A percentile compares a stretch with the other conserved stretches of the same genome.
These are phyloP conservation scores for Diophrys appendiculata DNA, from an alignment of 73 alveolate species.

Conservation along the genomic window DNA sequence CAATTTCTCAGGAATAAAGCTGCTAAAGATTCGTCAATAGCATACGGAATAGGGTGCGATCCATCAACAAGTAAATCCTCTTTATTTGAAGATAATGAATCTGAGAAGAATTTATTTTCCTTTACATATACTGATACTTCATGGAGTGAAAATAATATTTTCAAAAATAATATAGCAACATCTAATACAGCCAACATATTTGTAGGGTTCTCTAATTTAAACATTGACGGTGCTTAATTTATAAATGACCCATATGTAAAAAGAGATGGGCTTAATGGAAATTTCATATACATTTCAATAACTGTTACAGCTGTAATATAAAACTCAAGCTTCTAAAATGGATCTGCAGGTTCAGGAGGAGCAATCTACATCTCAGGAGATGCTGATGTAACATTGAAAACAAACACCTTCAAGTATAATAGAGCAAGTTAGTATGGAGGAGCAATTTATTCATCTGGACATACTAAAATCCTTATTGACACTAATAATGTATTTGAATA, in stretches of 20 bases:
- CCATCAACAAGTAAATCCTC: background rate
- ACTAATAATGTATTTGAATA: background rate
- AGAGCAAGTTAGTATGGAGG: conserved; percentile 33
- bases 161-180: background rate
- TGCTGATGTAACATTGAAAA: background rate
- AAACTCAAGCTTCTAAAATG: background rate
- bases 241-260: background rate
- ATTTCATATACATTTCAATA: conserved; percentile 4
- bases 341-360: conserved; percentile 20
- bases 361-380: conserved; percentile 18
- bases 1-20: background rate
- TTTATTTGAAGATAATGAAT: background rate
- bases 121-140: background rate
- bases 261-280: background rate
- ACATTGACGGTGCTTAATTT: background rate
- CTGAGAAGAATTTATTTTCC: background rate
- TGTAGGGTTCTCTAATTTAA: background rate
- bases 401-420: background rate
- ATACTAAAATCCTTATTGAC: background rate
- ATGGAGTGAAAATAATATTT: background rate
- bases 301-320: background rate
- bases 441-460: conserved; percentile 45
- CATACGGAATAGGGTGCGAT: background rate
- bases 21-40: background rate
- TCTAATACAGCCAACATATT: conserved; percentile 3